A percentile compares a stretch with the other conserved stretches of the same genome.
These are phyloP conservation scores for Beverwykella pulmonaria DNA, from an alignment of 495 filamentous ascomycete genomes.

Conservation along the genomic window DNA sequence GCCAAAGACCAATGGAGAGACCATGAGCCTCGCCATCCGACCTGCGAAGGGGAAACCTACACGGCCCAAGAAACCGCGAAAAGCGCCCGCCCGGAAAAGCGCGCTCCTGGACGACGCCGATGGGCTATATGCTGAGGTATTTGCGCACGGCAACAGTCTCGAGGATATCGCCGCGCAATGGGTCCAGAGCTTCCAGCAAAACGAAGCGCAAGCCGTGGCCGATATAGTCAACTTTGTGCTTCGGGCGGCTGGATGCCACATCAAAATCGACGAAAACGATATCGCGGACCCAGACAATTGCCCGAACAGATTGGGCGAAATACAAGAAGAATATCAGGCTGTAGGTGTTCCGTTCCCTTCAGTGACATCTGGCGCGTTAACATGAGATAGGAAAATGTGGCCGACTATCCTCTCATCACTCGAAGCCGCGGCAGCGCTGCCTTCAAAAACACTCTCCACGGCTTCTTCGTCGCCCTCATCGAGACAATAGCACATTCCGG, in stretches of 20 bases:
- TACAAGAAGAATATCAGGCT: slow-evolving; percentile 79
- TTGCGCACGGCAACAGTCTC: slow-evolving; percentile 66
- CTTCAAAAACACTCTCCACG: slow-evolving; percentile 74
- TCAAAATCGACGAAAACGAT: slow-evolving; percentile 72
- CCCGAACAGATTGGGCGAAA: slow-evolving; percentile 66
- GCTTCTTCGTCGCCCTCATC: slow-evolving; percentile 76
- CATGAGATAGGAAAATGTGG: slow-evolving; percentile 63
- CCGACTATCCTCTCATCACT: slow-evolving; percentile 92
- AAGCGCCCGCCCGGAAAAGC: slow-evolving; percentile 38
- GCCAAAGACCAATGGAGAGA: slow-evolving; percentile 48
- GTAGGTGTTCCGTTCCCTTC: slow-evolving; percentile 49
- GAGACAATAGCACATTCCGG: slow-evolving; percentile 72
- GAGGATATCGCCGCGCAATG: slow-evolving; percentile 81
- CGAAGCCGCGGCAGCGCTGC: slow-evolving; percentile 68
- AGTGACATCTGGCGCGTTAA: slow-evolving; percentile 26
- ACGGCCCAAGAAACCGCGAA: slow-evolving; percentile 46
- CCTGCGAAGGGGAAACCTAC: slow-evolving; percentile 51
- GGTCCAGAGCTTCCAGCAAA: slow-evolving; percentile 70
- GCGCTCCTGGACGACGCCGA: slow-evolving; percentile 52
- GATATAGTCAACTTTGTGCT: slow-evolving; percentile 90
- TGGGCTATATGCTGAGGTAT: slow-evolving; percentile 83
- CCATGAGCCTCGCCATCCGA: slow-evolving; percentile 45
- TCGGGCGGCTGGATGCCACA: slow-evolving; percentile 75
- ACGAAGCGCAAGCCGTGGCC: slow-evolving; percentile 68
- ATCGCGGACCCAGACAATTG: slow-evolving; percentile 84